Base-by-base conservation (phyloP, 345 rosid species). In the Zanthoxylum bungeanum region DNA sequence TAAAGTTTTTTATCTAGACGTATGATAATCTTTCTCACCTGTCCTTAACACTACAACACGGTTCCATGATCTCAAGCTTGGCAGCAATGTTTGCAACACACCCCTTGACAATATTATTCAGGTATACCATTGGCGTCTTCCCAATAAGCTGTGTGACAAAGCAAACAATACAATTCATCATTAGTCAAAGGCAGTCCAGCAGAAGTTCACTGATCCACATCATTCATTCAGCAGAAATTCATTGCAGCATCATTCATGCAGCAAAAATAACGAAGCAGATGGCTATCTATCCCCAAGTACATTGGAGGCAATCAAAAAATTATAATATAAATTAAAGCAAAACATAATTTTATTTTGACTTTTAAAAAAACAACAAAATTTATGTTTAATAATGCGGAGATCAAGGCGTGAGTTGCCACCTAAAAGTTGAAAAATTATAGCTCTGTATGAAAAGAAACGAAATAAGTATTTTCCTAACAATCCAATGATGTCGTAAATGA, bases 61-160 rank as follows among this genome's bases (percentile, higher is more conserved):
- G 98, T 77, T 90, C 97, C 93, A 94, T 84, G 74, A 79, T 87
- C 81, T 94, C 98, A 42, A 94, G 97, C 81, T 94, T 94, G 70
- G 97, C 98, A 47, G 98, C 97, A 68, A 94, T 75, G 9, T 76
- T 88, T 4, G 97, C 95, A 0, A 79, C 92, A 63, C 88, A 92
- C 22, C 95, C 97, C 37, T 90, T 93, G 30, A 90, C 85, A 27
- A 92, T 79, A n/a, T 85, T 90, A 78, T 94, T 92, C 79, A 94
- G 87, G 77, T 90, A 94, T 28, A 94, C 97, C 97, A 94, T 88
- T 10, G 97, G 98, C 37, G 98, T 92, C 66, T 87, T 94, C 58
- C 98, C 98, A 71, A 92, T 92, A 42, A 94, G 89, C 98, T 92
- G 86, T 36, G 33, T 64, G 73, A 69, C 56, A 62, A 7, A 74